Evolutionary conservation across 345 rosid species (phyloP).

Genomic region (Heritiera fomes): DNA sequence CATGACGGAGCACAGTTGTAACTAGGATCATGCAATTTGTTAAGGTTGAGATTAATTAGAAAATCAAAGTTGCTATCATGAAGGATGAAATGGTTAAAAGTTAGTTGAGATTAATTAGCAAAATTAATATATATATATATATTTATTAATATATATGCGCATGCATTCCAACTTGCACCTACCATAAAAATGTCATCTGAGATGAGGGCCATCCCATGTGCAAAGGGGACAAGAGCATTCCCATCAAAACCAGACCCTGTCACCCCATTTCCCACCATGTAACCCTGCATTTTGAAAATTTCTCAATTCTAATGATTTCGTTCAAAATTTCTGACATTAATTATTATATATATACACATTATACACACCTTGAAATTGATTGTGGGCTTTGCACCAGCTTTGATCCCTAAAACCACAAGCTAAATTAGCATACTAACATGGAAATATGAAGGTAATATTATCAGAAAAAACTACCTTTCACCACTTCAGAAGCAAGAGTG

Average conservation of each 20-base stretch:
- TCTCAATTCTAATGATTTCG: not conserved
- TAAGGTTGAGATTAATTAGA: not conserved
- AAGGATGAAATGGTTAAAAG: not conserved
- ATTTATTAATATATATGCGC: too few relatives aligned
- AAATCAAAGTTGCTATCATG: too few relatives aligned
- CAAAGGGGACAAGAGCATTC: constrained; percentile 45
- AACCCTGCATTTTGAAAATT: constrained; percentile 42
- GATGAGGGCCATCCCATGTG: constrained; percentile 52
- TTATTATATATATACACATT: constrained; percentile 3
- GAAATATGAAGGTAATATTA: not conserved
- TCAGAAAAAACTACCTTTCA: constrained; percentile 23
- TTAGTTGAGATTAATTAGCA: not conserved
- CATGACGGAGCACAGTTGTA: too few relatives aligned
- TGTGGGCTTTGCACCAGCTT: constrained; percentile 24
- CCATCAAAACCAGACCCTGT: constrained; percentile 37
- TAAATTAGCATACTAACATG: not conserved
- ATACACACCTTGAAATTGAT: constrained; percentile 32
- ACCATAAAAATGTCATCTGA: constrained; percentile 47
- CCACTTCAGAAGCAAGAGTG: constrained; percentile 32
- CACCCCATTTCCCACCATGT: constrained; percentile 45
- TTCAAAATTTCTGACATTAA: not conserved
- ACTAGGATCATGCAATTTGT: not conserved
- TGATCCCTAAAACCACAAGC: constrained; percentile 26
- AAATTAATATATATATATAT: too few relatives aligned
- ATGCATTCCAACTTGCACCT: too few relatives aligned